Base-by-base conservation (phyloP, 352 stramenopile species). In the Detonula confervacea region DNA sequence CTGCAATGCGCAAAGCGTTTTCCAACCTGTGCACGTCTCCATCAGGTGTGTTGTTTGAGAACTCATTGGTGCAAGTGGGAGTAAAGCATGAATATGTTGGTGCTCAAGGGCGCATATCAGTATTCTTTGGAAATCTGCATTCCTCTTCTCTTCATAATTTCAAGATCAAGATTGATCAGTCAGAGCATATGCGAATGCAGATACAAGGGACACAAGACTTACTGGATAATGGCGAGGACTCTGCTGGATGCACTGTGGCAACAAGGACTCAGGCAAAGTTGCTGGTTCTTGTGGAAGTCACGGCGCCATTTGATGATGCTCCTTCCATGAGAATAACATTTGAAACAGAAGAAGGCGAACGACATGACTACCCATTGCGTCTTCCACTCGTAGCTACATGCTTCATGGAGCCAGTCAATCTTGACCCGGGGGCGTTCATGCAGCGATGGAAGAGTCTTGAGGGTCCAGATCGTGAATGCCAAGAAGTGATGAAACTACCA, bases 121-220 rank as follows among this genome's bases (percentile, higher is more conserved):
- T 99, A 18, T 98, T 98, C 83, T 98, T 97, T 77, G 95, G 95
- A 71, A 98, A 98, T 89, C 96, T 98, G 73, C 90, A 90, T 62
- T 87, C 81, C 35, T 89, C 93, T 29, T 84, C 89, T 9, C 79
- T 98, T 47, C 86, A 81, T 16, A 85, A 96, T 52, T 97, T 98
- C 82, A 92, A 91, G 8, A 87, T 95, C 7, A 86, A 90, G 70
- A 77, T 98, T 29, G 86, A 92, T 73, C 80, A 92, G 49, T 73
- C 70, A 16, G 83, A 91, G 74, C 89, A 94, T 85, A 76, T 95
- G n/a, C 83, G 77, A 61, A 90, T 93, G 59, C 90, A 94, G 68
- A 93, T 92, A 71, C 87, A 93, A 73, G 87, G 84, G 8, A 92
- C 87, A 8, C 63, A 90, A 54, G 86, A 88, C 54, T 72, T 95